A percentile compares a stretch with the other conserved stretches of the same genome.
Evolutionary conservation across 768 basidiomycete species (phyloP).

Genomic region (Trametes villosa): DNA sequence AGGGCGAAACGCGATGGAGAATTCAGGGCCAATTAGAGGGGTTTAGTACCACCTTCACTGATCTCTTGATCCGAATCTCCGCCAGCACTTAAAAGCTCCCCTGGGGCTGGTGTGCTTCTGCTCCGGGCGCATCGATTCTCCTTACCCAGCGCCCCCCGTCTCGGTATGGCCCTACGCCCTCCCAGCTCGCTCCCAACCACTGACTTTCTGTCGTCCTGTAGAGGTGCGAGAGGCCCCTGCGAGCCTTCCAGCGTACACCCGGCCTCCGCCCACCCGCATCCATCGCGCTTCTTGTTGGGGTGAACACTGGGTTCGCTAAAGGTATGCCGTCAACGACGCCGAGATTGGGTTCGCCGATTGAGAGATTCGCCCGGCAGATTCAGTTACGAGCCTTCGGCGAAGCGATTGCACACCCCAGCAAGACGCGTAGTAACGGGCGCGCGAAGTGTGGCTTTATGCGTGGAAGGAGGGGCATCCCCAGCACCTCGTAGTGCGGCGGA

Average conservation of each 20-base stretch:
- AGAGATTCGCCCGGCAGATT: conserved; percentile 21
- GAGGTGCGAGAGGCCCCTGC: conserved; percentile 28
- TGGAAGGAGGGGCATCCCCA: conserved; percentile 51
- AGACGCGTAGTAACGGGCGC: conserved; percentile 76
- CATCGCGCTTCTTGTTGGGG: conserved; percentile 74
- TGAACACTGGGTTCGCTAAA: conserved; percentile 60
- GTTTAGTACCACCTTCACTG: conserved; percentile 10
- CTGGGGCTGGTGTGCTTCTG: conserved; percentile 5
- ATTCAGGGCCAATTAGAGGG: conserved; percentile 9
- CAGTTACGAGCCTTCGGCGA: conserved; percentile 45
- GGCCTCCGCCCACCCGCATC: conserved; percentile 60
- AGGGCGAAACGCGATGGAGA: background rate
- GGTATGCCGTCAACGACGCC: conserved; percentile 37
- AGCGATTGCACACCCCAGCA: conserved; percentile 66
- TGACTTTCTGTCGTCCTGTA: conserved; percentile 4
- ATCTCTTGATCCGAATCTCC: conserved; percentile 30
- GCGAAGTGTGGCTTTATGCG: conserved; percentile 71
- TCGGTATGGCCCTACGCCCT: conserved; percentile 18
- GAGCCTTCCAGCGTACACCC: conserved; percentile 55
- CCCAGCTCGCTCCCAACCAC: conserved; percentile 2
- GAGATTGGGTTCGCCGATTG: conserved; percentile 27
- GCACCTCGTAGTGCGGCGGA: background rate
- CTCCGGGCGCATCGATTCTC: conserved; percentile 20
- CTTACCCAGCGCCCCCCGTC: conserved; percentile 23
- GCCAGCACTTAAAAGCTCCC: conserved; percentile 21